phyloP scores from a whole-genome alignment of 371 early-diverging fungal genomes.

The Zychaea mexicana region DNA sequence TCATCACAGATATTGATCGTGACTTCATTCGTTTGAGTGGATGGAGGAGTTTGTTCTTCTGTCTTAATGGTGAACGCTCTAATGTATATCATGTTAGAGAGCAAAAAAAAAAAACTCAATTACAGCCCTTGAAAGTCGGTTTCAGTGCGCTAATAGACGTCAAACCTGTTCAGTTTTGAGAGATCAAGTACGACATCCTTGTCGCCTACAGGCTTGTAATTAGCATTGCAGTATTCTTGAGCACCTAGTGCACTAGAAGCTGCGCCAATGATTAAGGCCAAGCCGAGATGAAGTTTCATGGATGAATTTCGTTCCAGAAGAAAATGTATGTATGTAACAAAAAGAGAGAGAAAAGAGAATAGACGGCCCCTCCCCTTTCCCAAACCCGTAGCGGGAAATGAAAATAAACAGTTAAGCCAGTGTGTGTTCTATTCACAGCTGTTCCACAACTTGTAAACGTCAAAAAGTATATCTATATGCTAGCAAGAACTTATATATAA shows the following conservation, averaged over 20 bases:
- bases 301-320: not conserved
- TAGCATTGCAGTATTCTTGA: conserved; percentile 15
- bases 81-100: too few relatives aligned
- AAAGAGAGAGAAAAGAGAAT: not conserved
- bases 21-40: not conserved
- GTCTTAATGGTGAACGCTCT: conserved; percentile 14
- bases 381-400: too few relatives aligned
- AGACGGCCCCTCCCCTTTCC: not conserved
- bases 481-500: too few relatives aligned
- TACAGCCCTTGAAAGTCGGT: too few relatives aligned
- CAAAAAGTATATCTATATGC: too few relatives aligned
- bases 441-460: too few relatives aligned
- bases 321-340: not conserved
- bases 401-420: too few relatives aligned
- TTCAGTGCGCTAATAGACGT: too few relatives aligned
- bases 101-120: too few relatives aligned
- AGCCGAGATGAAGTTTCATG: conserved; percentile 14
- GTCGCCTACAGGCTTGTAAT: not conserved
- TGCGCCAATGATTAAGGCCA: conserved; percentile 1
- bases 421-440: too few relatives aligned
- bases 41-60: conserved; percentile 4
- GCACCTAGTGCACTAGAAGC: conserved; percentile 7
- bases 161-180: conserved; percentile 22
- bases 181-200: conserved; percentile 17
- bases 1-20: conserved; percentile 22